Evolutionary conservation across 768 basidiomycete genomes (phyloP).

Genomic region (Podaxis sp.): DNA sequence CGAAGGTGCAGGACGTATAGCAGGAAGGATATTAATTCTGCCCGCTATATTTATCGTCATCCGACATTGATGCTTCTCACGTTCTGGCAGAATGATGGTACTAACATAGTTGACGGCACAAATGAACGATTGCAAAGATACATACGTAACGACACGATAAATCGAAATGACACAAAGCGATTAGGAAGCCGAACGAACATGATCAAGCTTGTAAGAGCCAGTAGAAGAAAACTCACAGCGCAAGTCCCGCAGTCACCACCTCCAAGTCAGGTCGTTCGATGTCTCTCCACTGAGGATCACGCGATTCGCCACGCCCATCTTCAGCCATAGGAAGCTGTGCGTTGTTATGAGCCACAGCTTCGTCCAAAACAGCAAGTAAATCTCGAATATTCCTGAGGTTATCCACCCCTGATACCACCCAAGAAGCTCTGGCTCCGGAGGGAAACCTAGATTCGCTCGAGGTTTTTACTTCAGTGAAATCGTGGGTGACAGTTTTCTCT

Average conservation of each 20-base stretch:
- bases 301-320: background rate
- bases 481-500: background rate
- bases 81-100: conserved; percentile 4
- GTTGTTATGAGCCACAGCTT: background rate
- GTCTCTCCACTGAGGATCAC: background rate
- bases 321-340: background rate
- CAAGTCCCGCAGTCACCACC: background rate
- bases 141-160: background rate
- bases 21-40: background rate
- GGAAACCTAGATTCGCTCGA: background rate
- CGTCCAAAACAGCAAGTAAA: conserved; percentile 2
- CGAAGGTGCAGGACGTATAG: background rate
- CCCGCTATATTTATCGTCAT: background rate
- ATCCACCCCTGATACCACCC: conserved; percentile 6
- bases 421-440: background rate
- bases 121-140: background rate
- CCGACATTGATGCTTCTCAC: conserved; percentile 4
- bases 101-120: background rate
- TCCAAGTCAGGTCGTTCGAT: background rate
- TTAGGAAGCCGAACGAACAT: background rate
- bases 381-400: conserved; percentile 5
- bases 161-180: background rate
- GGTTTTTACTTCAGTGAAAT: background rate
- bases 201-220: background rate
- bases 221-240: background rate